Evolutionary conservation across 306 rosid species (phyloP), one percentile per base, ranked within the genome.

Genomic region (Vachellia collinsii): DNA sequence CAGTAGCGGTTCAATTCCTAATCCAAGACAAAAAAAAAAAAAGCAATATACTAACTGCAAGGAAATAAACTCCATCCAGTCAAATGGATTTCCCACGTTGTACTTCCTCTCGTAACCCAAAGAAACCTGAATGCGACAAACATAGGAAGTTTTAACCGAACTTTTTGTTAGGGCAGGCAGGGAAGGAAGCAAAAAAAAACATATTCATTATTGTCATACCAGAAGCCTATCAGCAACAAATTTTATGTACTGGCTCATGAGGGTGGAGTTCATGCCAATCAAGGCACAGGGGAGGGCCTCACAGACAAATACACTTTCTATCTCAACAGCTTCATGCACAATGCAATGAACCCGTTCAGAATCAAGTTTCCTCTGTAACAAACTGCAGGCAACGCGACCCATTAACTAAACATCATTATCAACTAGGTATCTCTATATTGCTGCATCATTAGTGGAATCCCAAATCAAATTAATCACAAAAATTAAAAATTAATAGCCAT

Each of bases 21-120:
- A 54, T 54, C 25, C 22, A 50, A 48, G 13, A 12, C 5, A 62
- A 70, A 62, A 46, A 53, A 62, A 59, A 64, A 67, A 65, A 62
- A 53, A 51, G 54, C 44, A 43, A 73, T 77, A 74, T 81, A 89
- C 97, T 91, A 85, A 94, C 98, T 91, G 96, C 84, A 94, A 86
- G 44, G 98, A 94, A 79, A 94, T 94, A 65, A 92, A 92, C 85
- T 94, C 97, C 98, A 94, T 94, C 94, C 96, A 94, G 75, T 92
- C 98, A 62, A 94, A 94, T 72, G 98, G 98, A 84, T 94, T 94
- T 81, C 91, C 88, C 76, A 85, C 93, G 37, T 88, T 90, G 92
- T 90, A 92, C 82, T 85, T 94, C 80, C 47, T 92, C 78, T 84
- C 74, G 77, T 84, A 88, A 4, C 93, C 94, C 79, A 94, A 88